These are phyloP conservation scores for Colletotrichum lentis DNA, from an alignment of 2,329 filamentous ascomycete genomes.

Conservation along the genomic window DNA sequence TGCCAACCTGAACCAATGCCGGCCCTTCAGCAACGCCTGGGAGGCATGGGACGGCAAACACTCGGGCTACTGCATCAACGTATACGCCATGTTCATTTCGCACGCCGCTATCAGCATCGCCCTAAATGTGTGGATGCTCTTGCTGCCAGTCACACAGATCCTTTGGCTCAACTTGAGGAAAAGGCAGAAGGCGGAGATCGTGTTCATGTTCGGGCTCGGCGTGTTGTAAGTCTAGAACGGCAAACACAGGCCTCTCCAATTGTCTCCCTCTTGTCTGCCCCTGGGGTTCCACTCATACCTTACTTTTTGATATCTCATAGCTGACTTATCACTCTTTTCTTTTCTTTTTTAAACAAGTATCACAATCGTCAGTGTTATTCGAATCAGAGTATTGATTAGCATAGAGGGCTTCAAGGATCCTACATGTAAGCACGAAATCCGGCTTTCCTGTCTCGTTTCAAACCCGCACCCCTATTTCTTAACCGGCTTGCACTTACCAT, in stretches of 20 bases:
- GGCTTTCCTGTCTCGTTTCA: slow-evolving; percentile 49
- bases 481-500: slow-evolving; percentile 26
- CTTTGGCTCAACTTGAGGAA: slow-evolving; percentile 45
- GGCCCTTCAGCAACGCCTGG: slow-evolving; percentile 56
- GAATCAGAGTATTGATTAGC: slow-evolving; percentile 51
- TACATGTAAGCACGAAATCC: slow-evolving; percentile 48
- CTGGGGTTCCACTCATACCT: too few relatives aligned
- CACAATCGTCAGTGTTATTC: slow-evolving; percentile 47
- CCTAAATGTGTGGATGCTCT: slow-evolving; percentile 54
- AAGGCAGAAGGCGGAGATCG: slow-evolving; percentile 49
- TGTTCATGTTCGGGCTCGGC: slow-evolving; percentile 51
- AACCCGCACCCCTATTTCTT: slow-evolving; percentile 52
- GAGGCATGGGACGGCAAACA: slow-evolving; percentile 45
- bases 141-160: slow-evolving; percentile 51
- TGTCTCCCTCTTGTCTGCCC: not conserved
- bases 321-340: not conserved
- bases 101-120: slow-evolving; percentile 54
- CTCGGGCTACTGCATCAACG: slow-evolving; percentile 47
- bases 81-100: slow-evolving; percentile 50
- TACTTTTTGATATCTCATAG: not conserved
- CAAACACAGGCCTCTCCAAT: too few relatives aligned
- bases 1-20: slow-evolving; percentile 52
- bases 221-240: slow-evolving; percentile 31
- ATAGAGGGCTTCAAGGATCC: slow-evolving; percentile 48
- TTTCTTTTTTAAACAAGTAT: too few relatives aligned